These are phyloP conservation scores for Neurospora africana DNA, from an alignment of 495 filamentous ascomycete genomes.

Conservation along the genomic window DNA sequence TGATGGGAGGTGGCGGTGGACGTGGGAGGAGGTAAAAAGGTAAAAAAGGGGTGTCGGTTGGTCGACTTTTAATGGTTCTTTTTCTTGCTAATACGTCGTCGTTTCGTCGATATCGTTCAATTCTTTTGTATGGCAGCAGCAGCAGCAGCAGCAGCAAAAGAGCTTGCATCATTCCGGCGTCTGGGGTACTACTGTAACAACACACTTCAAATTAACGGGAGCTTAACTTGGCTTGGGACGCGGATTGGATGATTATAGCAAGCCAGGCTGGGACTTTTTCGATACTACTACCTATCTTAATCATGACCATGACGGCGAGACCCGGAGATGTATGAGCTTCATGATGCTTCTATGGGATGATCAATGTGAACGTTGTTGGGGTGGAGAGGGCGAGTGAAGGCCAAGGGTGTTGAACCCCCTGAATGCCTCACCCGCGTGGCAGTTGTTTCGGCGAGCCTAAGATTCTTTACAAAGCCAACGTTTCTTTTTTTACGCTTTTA, in stretches of 20 bases:
- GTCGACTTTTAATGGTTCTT: neutral
- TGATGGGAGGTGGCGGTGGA: conserved; percentile 26
- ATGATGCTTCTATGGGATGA: neutral
- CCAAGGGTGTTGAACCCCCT: neutral
- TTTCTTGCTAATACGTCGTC: neutral
- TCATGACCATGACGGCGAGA: neutral
- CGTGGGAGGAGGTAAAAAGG: conserved; percentile 14
- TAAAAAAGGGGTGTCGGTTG: neutral
- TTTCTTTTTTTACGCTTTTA: neutral
- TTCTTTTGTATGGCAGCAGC: neutral
- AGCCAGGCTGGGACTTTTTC: neutral
- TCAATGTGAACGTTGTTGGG: neutral
- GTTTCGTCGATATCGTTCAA: neutral
- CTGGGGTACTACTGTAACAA: neutral
- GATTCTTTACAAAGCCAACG: neutral
- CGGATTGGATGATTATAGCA: neutral
- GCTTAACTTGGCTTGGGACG: neutral
- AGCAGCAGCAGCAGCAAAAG: neutral
- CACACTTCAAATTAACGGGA: neutral
- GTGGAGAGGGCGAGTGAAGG: neutral
- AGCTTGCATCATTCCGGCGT: neutral
- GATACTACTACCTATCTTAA: neutral
- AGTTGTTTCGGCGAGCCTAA: neutral
- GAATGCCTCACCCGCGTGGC: neutral
- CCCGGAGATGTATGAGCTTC: neutral